Evolutionary conservation across 345 rosid genomes (phyloP), one percentile per base, ranked within the genome.

Genomic region (Brassica incana): DNA sequence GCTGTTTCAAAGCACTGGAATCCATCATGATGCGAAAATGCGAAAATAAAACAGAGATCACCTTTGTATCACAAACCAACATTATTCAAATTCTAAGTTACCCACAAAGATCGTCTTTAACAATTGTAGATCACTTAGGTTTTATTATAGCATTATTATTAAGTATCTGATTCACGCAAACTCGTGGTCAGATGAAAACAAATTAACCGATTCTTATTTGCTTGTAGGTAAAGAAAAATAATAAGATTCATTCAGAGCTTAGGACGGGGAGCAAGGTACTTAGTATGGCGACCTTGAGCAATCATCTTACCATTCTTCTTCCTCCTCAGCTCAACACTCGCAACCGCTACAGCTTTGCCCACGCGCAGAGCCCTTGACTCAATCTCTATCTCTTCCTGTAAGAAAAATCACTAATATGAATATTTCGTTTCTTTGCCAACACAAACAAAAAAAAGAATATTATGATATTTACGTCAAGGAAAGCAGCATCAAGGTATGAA

Each of bases 401-500:
- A 48, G 3, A 12, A 48, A 5, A 4, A 43, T 38, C n/a, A 11
- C n/a, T 45, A 45, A 45, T 45, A 45, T 45, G 52, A 45, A 45
- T 23, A 23, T 45, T 45, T 45, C 52, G n/a, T 45, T 45, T 45
- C 52, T 45, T 45, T 45, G 4, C 2, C 52, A 45, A 7, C 52
- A 45, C n/a, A 43, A 43, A 43, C 8, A 32, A 32, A 38, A 40
- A 40, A 3, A 40, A 45, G 52, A 48, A 14, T 12, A 48, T 12
- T 14, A 48, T 50, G 58, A 50, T 50, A 5, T 11, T 45, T 61
- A 95, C 97, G 74, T 86, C 84, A 16, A 77, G 86, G 77, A 81
- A 92, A 83, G 97, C 97, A 80, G 99, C 88, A 84, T 91, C 99
- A 85, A 95, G 84, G 75, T 91, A 95, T 16, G 99, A 88, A 69